Base-by-base conservation (phyloP, 2,329 filamentous ascomycete genomes). In the Xylariaceae sp. region DNA sequence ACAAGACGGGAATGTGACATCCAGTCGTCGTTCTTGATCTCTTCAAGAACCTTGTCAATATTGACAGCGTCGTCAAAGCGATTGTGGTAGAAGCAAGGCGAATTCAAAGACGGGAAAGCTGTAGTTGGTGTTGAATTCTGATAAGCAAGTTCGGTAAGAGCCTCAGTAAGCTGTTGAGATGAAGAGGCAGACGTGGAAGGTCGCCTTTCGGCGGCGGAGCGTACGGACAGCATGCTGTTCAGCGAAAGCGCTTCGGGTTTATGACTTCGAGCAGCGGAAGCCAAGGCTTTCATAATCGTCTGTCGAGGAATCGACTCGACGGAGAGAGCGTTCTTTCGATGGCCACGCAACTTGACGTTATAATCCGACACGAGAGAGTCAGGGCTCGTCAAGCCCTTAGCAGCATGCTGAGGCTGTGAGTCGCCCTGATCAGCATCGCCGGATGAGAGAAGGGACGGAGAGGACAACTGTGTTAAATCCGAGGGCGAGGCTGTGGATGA, bases 11-110 rank as follows among this genome's bases (percentile, higher is more conserved):
- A 96, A 74, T 97, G 94, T 27, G 92, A 96, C 79, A 97, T 88
- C 73, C 84, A 91, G 65, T 96, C 91, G 64, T 94, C 88, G 48
- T 86, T 88, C 68, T 88, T 87, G 66, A 97, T 96, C 74, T 99
- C 94, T 69, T 97, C 92, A 6, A 99, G 80, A 5, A 99, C 92
- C 73, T 89, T 94, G 64, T 94, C 89, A 54, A 97, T 91, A 71
- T 99, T 91, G 64, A 99, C 91, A 7, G 92, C 91, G 70, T 96
- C 92, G 65, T 97, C 94, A 68, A 99, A 99, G 58, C 93, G 86
- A 74, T 95, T 90, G 75, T 99, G 94, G 76, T 96, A 97, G 76
- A 96, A 99, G 77, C 94, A 99, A 11, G 94, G 94, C 37, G 92
- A 97, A 64, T 93, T 88, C 47, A 97, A 77, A 8, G 88, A 81